Evolutionary conservation across 345 rosid genomes (phyloP).

Genomic region (Sonneratia caseolaris): DNA sequence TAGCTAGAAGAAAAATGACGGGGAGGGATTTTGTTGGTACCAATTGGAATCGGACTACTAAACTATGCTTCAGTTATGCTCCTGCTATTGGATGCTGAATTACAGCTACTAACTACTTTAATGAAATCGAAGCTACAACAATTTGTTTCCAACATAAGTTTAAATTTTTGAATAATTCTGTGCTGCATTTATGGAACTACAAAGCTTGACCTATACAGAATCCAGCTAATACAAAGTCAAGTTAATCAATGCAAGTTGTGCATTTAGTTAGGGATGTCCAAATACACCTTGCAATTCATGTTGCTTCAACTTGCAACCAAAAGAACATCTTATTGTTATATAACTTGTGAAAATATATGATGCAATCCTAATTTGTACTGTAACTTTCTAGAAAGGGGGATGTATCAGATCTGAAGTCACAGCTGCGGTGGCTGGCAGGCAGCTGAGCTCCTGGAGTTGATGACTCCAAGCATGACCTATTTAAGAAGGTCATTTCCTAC

Average conservation of each 20-base stretch:
- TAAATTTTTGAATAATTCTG: no score
- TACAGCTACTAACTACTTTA: background rate
- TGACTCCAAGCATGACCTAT: slow-evolving; percentile 90
- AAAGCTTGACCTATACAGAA: no score
- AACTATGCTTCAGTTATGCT: background rate
- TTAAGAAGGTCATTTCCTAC: slow-evolving; percentile 85
- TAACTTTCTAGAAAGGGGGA: slow-evolving; percentile 65
- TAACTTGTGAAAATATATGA: background rate
- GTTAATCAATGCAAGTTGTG: no score
- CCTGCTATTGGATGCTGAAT: background rate
- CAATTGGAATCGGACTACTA: background rate
- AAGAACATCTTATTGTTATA: background rate
- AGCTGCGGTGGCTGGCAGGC: slow-evolving; percentile 95
- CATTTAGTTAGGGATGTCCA: no score
- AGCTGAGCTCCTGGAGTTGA: slow-evolving; percentile 92
- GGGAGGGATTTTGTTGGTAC: background rate
- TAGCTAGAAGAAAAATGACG: background rate
- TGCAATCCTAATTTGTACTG: background rate
- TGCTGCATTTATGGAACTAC: no score
- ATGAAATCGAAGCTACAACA: background rate
- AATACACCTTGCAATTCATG: no score
- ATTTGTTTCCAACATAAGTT: background rate
- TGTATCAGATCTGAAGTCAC: slow-evolving; percentile 81
- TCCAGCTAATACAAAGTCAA: no score
- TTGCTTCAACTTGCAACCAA: background rate